A percentile compares a stretch with the other conserved stretches of the same genome.
phyloP scores from a whole-genome alignment of 192 early-diverging fungal species.

The Rhizoclosmatium sp. region DNA sequence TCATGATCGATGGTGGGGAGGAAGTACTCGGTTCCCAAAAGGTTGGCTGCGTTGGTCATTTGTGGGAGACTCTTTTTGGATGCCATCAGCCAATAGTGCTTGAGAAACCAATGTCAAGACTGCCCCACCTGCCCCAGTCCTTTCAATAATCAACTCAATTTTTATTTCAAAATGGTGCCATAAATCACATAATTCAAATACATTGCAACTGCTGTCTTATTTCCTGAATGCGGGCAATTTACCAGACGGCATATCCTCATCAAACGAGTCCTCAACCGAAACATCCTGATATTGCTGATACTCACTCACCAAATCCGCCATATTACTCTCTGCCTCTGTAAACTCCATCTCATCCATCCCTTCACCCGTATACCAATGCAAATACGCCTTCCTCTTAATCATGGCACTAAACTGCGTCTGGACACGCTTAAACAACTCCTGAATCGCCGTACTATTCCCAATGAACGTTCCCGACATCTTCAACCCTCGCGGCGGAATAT shows the following conservation, averaged over 20 bases:
- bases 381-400: conserved; percentile 92
- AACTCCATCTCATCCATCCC: conserved; percentile 98
- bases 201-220: background rate
- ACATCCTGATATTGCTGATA: conserved; percentile 88
- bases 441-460: conserved; percentile 91
- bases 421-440: conserved; percentile 93
- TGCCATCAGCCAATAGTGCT: no score
- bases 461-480: conserved; percentile 94
- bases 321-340: conserved; percentile 94
- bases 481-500: conserved; percentile 87
- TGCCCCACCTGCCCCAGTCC: no score
- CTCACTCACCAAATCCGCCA: conserved; percentile 97
- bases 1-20: background rate
- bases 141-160: background rate
- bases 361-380: conserved; percentile 96
- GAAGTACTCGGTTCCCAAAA: background rate
- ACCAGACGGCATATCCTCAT: background rate
- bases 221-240: background rate
- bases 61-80: background rate
- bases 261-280: conserved; percentile 53
- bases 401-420: conserved; percentile 90
- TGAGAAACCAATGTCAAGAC: no score
- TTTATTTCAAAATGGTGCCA: background rate
- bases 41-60: background rate
- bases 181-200: background rate